These are phyloP conservation scores for Fusarium graminum DNA, from an alignment of 2,329 filamentous ascomycete genomes.

Conservation along the genomic window DNA sequence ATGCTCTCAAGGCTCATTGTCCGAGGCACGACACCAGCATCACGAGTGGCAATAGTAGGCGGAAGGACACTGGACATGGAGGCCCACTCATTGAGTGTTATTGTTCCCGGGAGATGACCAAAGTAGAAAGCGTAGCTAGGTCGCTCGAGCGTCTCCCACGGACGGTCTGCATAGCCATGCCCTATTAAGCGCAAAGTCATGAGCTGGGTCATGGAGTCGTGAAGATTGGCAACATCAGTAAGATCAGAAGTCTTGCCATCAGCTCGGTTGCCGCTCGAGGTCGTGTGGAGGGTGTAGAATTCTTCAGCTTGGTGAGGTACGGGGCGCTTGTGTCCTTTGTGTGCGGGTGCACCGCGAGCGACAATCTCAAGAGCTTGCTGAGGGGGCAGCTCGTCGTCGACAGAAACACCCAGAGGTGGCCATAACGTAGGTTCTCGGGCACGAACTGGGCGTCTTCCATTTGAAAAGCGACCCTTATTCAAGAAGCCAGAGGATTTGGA, in stretches of 20 bases:
- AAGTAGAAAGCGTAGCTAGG: slow-evolving; percentile 78
- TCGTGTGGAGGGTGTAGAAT: slow-evolving; percentile 69
- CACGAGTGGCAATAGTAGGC: slow-evolving; percentile 68
- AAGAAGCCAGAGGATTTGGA: slow-evolving; percentile 34
- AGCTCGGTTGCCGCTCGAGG: slow-evolving; percentile 59
- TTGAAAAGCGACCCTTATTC: slow-evolving; percentile 35
- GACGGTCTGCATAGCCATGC: slow-evolving; percentile 59
- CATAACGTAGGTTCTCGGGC: slow-evolving; percentile 61
- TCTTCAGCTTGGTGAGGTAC: slow-evolving; percentile 68
- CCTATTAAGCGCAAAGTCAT: slow-evolving; percentile 67
- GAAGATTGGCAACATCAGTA: slow-evolving; percentile 63
- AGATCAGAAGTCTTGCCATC: slow-evolving; percentile 56
- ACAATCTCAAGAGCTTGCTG: slow-evolving; percentile 70
- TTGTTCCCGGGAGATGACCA: slow-evolving; percentile 75
- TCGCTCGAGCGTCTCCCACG: slow-evolving; percentile 81
- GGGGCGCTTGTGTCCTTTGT: slow-evolving; percentile 66
- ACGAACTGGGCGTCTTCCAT: slow-evolving; percentile 37
- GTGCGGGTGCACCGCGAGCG: slow-evolving; percentile 67
- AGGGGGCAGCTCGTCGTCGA: slow-evolving; percentile 64
- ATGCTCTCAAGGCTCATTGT: slow-evolving; percentile 70
- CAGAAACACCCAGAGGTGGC: slow-evolving; percentile 67
- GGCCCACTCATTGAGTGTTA: slow-evolving; percentile 78
- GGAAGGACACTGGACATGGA: slow-evolving; percentile 69
- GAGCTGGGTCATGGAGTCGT: slow-evolving; percentile 69
- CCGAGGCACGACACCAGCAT: slow-evolving; percentile 70